A percentile compares a stretch with the other conserved stretches of the same genome.
These are phyloP conservation scores for Hyphodiscus sp. DNA, from an alignment of 2,329 filamentous ascomycete species.

Conservation along the genomic window DNA sequence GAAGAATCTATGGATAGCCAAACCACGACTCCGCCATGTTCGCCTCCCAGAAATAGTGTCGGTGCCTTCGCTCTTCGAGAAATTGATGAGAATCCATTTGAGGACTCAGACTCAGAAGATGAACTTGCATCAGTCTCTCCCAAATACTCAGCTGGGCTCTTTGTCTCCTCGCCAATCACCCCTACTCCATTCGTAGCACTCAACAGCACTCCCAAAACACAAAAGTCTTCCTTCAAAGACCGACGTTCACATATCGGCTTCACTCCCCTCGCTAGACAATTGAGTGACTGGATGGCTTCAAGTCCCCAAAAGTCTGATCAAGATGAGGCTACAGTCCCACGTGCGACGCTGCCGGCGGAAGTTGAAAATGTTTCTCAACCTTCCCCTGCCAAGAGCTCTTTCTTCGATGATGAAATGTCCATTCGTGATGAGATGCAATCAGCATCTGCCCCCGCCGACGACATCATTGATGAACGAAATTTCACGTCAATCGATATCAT, in stretches of 20 bases:
- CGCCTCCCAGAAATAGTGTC: slow-evolving; percentile 17
- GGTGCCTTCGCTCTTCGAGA: slow-evolving; percentile 38
- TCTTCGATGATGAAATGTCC: slow-evolving; percentile 58
- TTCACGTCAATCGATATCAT: slow-evolving; percentile 44
- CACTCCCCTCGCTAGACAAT: slow-evolving; percentile 55
- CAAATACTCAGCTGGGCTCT: slow-evolving; percentile 23
- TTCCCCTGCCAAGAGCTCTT: slow-evolving; percentile 39
- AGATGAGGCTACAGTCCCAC: slow-evolving; percentile 12
- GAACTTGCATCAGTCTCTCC: slow-evolving; percentile 35
- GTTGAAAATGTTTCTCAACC: slow-evolving; percentile 5
- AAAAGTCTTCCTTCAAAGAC: slow-evolving; percentile 7
- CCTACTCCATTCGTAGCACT: slow-evolving; percentile 32
- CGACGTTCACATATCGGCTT: slow-evolving; percentile 43
- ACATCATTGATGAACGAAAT: slow-evolving; percentile 20
- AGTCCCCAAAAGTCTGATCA: slow-evolving; percentile 44
- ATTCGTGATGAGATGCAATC: slow-evolving; percentile 35
- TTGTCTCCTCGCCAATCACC: slow-evolving; percentile 34
- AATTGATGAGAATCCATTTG: slow-evolving; percentile 40
- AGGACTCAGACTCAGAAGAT: slow-evolving; percentile 51
- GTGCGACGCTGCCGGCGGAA: not conserved
- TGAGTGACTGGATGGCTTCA: slow-evolving; percentile 56
- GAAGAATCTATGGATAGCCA: slow-evolving; percentile 10
- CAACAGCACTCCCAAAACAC: slow-evolving; percentile 20
- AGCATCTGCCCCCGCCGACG: slow-evolving; percentile 28
- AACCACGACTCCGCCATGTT: slow-evolving; percentile 20